Conservation (phyloP, 202 grass and related monocot genomes). For the Setaria italica region DNA sequence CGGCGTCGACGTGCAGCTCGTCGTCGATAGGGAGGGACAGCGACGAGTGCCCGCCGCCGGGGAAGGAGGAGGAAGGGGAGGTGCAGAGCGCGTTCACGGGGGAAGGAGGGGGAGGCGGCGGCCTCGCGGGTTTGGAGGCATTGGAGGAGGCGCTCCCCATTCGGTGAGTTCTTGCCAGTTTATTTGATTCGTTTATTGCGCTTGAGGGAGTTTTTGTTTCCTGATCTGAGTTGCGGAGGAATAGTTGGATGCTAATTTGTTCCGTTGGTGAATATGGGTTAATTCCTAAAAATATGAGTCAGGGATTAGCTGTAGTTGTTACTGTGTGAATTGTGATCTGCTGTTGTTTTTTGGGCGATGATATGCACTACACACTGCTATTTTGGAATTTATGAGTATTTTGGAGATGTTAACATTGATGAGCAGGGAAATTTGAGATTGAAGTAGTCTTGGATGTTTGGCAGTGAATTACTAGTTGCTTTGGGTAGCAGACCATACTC, state of each 20-base stretch:
- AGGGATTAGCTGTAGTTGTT: neutral
- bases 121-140: slow-evolving; percentile 50
- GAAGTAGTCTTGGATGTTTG: neutral
- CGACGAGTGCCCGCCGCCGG: slow-evolving; percentile 49
- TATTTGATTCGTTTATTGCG: neutral
- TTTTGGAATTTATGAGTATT: neutral
- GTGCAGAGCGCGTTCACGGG: slow-evolving; percentile 58
- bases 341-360: neutral
- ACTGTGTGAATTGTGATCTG: neutral
- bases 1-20: slow-evolving; percentile 41
- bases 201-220: neutral
- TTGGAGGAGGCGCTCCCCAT: slow-evolving; percentile 70
- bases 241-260: neutral
- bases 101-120: slow-evolving; percentile 1
- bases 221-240: slow-evolving; percentile 1
- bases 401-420: neutral
- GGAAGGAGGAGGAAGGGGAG: slow-evolving; percentile 50
- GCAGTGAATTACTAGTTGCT: neutral
- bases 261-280: neutral
- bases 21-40: slow-evolving; percentile 69
- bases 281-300: neutral
- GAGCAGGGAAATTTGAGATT: neutral
- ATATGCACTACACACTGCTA: neutral
- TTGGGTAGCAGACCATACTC: too few relatives aligned
- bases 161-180: slow-evolving; percentile 46